Conservation (phyloP, 78 protist species). For the Acrasis kona region DNA sequence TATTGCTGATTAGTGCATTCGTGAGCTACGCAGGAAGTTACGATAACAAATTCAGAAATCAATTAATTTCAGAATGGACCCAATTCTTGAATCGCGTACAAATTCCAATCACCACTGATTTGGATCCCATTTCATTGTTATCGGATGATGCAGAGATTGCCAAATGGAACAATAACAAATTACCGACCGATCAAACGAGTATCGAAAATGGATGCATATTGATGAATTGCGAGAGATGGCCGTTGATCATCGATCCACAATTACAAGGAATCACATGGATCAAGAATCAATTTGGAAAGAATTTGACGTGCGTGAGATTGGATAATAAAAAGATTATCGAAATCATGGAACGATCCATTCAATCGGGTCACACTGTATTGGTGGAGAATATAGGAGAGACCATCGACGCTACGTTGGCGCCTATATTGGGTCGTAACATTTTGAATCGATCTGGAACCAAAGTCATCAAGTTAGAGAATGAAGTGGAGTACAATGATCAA, state of each 20-base stretch:
- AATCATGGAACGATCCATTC: conserved; percentile 36
- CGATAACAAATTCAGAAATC: conserved; percentile 27
- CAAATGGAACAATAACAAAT: conserved; percentile 64
- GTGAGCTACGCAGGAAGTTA: conserved; percentile 71
- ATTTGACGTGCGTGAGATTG: no score
- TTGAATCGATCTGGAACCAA: not conserved
- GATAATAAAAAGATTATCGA: no score
- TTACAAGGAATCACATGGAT: conserved; percentile 66
- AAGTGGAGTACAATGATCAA: conserved; percentile 36
- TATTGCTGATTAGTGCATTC: conserved; percentile 62
- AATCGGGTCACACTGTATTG: conserved; percentile 31
- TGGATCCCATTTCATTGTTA: conserved; percentile 26
- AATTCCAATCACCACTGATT: conserved; percentile 32
- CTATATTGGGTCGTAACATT: conserved; percentile 39
- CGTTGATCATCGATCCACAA: conserved; percentile 86
- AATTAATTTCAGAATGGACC: conserved; percentile 39
- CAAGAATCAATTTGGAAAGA: not conserved
- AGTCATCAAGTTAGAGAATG: conserved; percentile 35
- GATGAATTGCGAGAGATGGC: conserved; percentile 63
- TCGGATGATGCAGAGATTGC: conserved; percentile 53
- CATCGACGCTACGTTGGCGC: conserved; percentile 57
- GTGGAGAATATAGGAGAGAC: conserved; percentile 45
- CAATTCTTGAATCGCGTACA: conserved; percentile 4
- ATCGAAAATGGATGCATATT: conserved; percentile 66
- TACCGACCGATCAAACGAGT: conserved; percentile 60